Conservation (phyloP, 202 grass and related monocot genomes). For the Panicum hallii region DNA sequence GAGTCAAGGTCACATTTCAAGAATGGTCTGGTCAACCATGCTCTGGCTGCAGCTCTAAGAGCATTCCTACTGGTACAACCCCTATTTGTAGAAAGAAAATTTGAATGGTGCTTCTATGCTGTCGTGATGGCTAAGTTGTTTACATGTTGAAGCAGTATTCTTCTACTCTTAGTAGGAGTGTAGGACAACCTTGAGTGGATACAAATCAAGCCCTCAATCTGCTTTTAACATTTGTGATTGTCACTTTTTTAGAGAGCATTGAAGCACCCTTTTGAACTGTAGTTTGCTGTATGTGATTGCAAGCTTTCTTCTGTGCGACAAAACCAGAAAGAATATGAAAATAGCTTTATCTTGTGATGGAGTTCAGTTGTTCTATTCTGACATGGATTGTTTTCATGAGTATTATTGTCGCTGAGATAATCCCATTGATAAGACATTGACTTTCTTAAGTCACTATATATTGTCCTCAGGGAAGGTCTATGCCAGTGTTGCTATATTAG, state of each 20-base stretch:
- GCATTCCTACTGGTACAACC: slow-evolving; percentile 80
- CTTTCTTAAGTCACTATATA: slow-evolving; percentile 14
- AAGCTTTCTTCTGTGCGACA: slow-evolving; percentile 31
- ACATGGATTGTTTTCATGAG: neutral
- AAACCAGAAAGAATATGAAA: slow-evolving; percentile 24
- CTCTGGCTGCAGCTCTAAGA: slow-evolving; percentile 81
- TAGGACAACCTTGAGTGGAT: neutral
- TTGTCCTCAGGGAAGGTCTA: neutral
- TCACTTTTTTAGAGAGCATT: neutral
- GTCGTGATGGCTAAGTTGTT: neutral
- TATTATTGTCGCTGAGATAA: slow-evolving; percentile 7
- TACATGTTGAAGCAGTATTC: slow-evolving; percentile 12
- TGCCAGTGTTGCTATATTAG: slow-evolving; percentile 11
- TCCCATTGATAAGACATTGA: slow-evolving; percentile 23
- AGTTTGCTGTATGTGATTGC: slow-evolving; percentile 21
- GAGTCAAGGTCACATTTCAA: slow-evolving; percentile 86
- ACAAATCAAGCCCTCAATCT: slow-evolving; percentile 3
- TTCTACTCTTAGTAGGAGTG: neutral
- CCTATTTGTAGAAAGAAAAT: slow-evolving; percentile 34
- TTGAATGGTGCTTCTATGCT: neutral
- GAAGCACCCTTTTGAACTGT: slow-evolving; percentile 3
- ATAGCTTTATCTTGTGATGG: slow-evolving; percentile 8
- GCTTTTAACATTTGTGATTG: neutral
- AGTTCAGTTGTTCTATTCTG: slow-evolving; percentile 9
- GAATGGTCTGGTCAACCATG: slow-evolving; percentile 93